Conservation (phyloP, 1,284 basidiomycete genomes). For the Coriolopsis trogii region DNA sequence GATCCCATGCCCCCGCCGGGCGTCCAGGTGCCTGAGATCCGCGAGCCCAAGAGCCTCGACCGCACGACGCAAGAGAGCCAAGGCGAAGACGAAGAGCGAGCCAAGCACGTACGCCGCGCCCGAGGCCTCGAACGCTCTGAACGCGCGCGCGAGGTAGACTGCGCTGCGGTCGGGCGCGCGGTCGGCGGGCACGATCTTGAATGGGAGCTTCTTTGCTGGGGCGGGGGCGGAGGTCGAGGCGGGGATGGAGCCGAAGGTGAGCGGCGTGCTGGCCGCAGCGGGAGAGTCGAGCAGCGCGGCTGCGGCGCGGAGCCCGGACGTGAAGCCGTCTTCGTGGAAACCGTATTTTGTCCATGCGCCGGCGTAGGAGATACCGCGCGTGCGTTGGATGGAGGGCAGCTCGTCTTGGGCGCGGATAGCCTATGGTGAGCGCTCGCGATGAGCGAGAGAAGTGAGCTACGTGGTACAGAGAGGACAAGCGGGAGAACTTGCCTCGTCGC, state of each 20-base stretch:
- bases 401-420: conserved; percentile 60
- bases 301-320: conserved; percentile 57
- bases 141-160: conserved; percentile 20
- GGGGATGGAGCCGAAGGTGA: background rate
- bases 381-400: conserved; percentile 65
- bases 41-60: conserved; percentile 19
- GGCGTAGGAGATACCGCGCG: conserved; percentile 67
- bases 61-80: conserved; percentile 11
- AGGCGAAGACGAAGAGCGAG: conserved; percentile 5
- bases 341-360: conserved; percentile 84
- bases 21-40: conserved; percentile 17
- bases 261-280: background rate
- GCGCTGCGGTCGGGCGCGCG: conserved; percentile 10
- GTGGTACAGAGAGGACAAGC: conserved; percentile 11
- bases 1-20: too few species aligned
- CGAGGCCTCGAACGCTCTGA: conserved; percentile 23
- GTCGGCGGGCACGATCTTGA: conserved; percentile 34
- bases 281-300: conserved; percentile 15
- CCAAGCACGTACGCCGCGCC: conserved; percentile 22
- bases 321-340: conserved; percentile 85
- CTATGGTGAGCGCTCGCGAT: conserved; percentile 27
- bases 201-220: conserved; percentile 23
- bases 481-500: conserved; percentile 40
- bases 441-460: conserved; percentile 3
- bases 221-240: background rate